A percentile compares a stretch with the other conserved stretches of the same genome.
These are phyloP conservation scores for Rhizopogon rudus DNA, from an alignment of 768 basidiomycete genomes.

Conservation along the genomic window DNA sequence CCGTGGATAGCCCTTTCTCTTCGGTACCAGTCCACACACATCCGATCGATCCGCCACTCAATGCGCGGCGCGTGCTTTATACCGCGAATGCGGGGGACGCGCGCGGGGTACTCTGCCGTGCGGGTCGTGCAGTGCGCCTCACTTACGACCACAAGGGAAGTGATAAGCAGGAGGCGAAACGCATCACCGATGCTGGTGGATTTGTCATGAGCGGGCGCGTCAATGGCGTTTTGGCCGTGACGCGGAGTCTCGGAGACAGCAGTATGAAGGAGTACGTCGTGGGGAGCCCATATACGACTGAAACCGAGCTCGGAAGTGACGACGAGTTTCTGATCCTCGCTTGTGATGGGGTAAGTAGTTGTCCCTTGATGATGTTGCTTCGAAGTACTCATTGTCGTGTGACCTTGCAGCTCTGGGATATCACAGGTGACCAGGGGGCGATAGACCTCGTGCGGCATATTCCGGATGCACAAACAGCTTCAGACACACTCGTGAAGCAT, in stretches of 20 bases:
- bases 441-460: constrained; percentile 76
- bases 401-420: constrained; percentile 84
- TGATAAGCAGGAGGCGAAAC: constrained; percentile 95
- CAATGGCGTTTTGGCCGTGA: constrained; percentile 96
- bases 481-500: constrained; percentile 71
- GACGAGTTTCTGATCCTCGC: constrained; percentile 96
- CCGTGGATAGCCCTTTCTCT: constrained; percentile 15
- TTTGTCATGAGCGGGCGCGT: constrained; percentile 99
- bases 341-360: constrained; percentile 85
- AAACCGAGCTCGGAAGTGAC: constrained; percentile 83
- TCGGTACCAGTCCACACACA: constrained; percentile 32
- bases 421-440: constrained; percentile 85
- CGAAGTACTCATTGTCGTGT: not conserved
- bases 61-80: constrained; percentile 76
- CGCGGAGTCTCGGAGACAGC: constrained; percentile 91
- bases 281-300: constrained; percentile 97
- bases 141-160: constrained; percentile 99
- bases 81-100: constrained; percentile 98
- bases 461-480: constrained; percentile 79
- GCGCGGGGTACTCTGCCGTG: constrained; percentile 86
- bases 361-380: not conserved
- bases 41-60: constrained; percentile 39
- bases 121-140: constrained; percentile 84
- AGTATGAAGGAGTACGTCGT: constrained; percentile 99
- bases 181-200: constrained; percentile 96